A percentile compares a stretch with the other conserved stretches of the same genome.
These are phyloP conservation scores for Penicillium bialowiezense DNA, from an alignment of 495 filamentous ascomycete species.

Conservation along the genomic window DNA sequence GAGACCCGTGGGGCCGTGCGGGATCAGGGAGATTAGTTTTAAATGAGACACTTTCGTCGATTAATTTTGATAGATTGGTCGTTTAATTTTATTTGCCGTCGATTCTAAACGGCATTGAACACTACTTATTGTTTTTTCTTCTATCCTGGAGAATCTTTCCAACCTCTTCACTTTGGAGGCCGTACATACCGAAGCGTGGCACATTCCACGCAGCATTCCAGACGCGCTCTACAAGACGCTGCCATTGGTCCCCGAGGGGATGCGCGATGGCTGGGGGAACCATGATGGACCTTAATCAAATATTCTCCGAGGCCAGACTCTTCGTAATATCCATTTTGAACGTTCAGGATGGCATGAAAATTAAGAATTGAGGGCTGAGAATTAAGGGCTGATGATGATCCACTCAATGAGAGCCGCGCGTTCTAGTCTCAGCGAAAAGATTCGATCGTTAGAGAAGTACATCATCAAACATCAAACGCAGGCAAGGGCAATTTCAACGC, in stretches of 20 bases:
- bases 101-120: neutral
- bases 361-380: no score
- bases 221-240: conserved; percentile 11
- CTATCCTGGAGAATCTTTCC: conserved; percentile 2
- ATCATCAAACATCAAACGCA: no score
- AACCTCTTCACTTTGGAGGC: conserved; percentile 21
- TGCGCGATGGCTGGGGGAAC: conserved; percentile 14
- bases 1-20: conserved; percentile 21
- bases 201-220: conserved; percentile 27
- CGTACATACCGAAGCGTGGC: conserved; percentile 22
- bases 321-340: neutral
- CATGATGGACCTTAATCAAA: conserved; percentile 3
- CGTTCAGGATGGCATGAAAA: neutral
- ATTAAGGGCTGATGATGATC: neutral
- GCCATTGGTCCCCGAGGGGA: conserved; percentile 10
- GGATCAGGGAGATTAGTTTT: conserved; percentile 10
- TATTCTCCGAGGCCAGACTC: conserved; percentile 13
- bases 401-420: conserved; percentile 11
- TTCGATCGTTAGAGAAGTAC: no score
- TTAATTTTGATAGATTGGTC: neutral
- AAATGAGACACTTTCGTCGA: neutral
- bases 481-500: no score
- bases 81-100: neutral
- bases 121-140: conserved; percentile 18
- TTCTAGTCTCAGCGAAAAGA: neutral